These are phyloP conservation scores for Russula brevipes DNA, from an alignment of 768 basidiomycete genomes.

Conservation along the genomic window DNA sequence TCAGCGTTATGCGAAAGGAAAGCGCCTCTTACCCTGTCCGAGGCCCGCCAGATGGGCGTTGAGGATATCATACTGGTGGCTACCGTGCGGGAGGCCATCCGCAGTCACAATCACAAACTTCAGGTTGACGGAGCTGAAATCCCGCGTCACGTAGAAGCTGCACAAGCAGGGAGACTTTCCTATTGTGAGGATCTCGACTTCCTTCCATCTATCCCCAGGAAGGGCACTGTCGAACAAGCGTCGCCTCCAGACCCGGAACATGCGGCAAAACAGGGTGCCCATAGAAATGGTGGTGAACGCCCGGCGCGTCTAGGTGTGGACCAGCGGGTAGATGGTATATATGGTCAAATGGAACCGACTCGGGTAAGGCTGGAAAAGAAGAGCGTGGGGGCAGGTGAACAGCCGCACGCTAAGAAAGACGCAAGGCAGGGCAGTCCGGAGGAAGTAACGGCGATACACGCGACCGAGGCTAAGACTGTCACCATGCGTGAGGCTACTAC, in stretches of 20 bases:
- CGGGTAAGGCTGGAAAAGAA: not conserved
- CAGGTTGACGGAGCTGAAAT: not conserved
- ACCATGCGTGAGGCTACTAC: not conserved
- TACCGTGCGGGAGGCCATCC: constrained; percentile 8
- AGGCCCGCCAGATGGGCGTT: constrained; percentile 6
- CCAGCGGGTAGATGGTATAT: not conserved
- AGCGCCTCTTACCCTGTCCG: constrained; percentile 2
- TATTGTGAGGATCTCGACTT: not conserved
- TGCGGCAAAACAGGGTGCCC: not conserved
- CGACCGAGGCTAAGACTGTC: not conserved
- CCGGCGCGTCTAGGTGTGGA: not conserved
- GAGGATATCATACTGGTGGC: constrained; percentile 17
- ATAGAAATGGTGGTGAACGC: not conserved
- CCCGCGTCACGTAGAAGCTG: not conserved
- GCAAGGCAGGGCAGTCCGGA: not conserved
- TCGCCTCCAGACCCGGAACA: not conserved
- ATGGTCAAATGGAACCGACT: not conserved
- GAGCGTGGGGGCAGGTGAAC: not conserved
- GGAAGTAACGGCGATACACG: not conserved
- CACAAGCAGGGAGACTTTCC: not conserved
- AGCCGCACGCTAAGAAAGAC: not conserved
- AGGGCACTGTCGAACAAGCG: not conserved
- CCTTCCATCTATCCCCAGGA: not conserved
- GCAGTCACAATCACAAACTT: not conserved
- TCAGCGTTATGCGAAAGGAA: constrained; percentile 9